Conservation (phyloP, 257 asterid genomes). For the Plantago ovata region DNA sequence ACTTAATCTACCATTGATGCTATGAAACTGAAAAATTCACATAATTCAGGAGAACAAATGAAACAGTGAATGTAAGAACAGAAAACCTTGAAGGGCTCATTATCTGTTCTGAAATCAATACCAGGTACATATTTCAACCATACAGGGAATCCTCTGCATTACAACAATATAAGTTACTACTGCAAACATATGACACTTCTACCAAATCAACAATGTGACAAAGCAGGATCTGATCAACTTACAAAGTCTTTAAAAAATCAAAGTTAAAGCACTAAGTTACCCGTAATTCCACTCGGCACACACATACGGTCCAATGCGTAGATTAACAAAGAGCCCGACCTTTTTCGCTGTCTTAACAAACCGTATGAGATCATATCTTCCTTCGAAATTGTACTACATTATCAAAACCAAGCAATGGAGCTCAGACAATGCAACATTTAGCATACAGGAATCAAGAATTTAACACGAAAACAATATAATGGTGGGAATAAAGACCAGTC, state of each 20-base stretch:
- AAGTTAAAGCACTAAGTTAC: conserved; percentile 23
- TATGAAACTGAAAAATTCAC: too few species aligned
- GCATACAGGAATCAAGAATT: background rate
- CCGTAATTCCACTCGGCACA: conserved; percentile 86
- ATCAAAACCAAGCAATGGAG: conserved; percentile 7
- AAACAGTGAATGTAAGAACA: background rate
- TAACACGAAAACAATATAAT: background rate
- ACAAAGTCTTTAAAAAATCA: background rate
- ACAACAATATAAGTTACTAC: background rate
- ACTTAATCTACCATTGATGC: background rate
- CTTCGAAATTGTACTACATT: conserved; percentile 55
- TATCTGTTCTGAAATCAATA: conserved; percentile 67
- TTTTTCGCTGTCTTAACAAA: conserved; percentile 55
- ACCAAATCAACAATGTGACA: background rate
- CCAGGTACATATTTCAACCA: conserved; percentile 78
- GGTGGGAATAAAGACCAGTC: background rate
- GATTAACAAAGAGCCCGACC: conserved; percentile 49
- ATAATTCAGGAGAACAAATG: background rate
- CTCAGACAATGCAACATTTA: background rate
- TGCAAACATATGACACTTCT: background rate
- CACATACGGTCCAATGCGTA: conserved; percentile 71
- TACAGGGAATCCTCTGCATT: conserved; percentile 72
- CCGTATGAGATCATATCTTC: conserved; percentile 62
- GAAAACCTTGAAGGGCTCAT: conserved; percentile 63
- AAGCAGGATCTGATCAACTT: background rate